These are phyloP conservation scores for Xylariomycetidae sp. DNA, from an alignment of 2,329 filamentous ascomycete genomes.

Conservation along the genomic window DNA sequence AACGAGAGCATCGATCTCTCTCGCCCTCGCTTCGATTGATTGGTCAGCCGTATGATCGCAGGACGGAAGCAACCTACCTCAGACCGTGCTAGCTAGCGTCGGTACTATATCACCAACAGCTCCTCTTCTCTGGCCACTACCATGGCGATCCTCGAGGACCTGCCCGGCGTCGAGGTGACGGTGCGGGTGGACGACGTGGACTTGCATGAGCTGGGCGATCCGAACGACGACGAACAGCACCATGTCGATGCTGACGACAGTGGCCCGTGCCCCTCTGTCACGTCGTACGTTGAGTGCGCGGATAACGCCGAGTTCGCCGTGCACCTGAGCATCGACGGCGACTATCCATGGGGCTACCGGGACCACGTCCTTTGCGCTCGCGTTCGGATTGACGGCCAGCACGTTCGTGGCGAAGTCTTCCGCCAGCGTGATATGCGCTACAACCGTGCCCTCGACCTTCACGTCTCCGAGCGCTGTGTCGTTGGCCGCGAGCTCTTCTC, in stretches of 20 bases:
- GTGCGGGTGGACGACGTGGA: conserved; percentile 14
- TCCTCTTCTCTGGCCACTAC: too few species aligned
- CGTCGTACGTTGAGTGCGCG: conserved; percentile 26
- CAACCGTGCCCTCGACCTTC: not conserved
- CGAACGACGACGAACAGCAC: conserved; percentile 9
- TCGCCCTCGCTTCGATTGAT: too few species aligned
- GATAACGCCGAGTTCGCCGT: conserved; percentile 22
- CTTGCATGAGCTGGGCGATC: conserved; percentile 20
- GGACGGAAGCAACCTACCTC: too few species aligned
- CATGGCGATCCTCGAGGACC: conserved; percentile 22
- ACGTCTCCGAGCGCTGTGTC: not conserved
- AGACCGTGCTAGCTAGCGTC: too few species aligned
- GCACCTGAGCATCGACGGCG: conserved; percentile 6
- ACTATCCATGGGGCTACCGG: conserved; percentile 21
- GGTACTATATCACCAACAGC: too few species aligned
- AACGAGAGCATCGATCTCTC: too few species aligned
- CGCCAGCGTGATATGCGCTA: not conserved
- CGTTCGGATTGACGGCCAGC: conserved; percentile 18
- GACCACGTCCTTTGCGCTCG: conserved; percentile 12
- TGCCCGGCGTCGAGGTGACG: conserved; percentile 19
- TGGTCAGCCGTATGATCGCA: too few species aligned
- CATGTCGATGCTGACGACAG: not conserved
- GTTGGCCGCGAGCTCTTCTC: conserved; percentile 1
- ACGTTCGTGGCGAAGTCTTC: conserved; percentile 4
- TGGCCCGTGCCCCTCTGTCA: conserved; percentile 5